Percentiles rank a stretch among this genome's conserved stretches.
Conservation (phyloP, 2,329 filamentous ascomycete genomes). For the Penicillium sp. region DNA sequence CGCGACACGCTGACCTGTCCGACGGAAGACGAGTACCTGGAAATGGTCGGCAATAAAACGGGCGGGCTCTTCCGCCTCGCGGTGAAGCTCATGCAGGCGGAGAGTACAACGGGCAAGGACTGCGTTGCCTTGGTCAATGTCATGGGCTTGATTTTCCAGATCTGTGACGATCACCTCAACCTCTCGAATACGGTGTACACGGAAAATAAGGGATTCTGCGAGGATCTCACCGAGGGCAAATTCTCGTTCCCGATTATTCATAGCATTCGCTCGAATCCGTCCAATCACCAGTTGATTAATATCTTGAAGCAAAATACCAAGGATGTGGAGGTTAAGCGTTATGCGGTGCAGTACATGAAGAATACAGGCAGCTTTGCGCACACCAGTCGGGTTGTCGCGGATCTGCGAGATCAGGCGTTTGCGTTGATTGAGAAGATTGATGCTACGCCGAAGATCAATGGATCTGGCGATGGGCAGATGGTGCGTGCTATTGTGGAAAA, state of each 20-base stretch:
- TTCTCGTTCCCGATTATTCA: conserved; percentile 96
- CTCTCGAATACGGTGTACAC: conserved; percentile 70
- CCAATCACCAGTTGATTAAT: conserved; percentile 71
- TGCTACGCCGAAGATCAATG: conserved; percentile 41
- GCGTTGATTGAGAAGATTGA: conserved; percentile 65
- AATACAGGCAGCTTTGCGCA: conserved; percentile 86
- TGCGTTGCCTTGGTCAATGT: conserved; percentile 65
- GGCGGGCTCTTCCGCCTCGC: conserved; percentile 49
- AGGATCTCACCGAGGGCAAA: conserved; percentile 95
- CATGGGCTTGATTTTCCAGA: conserved; percentile 48
- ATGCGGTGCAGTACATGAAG: conserved; percentile 90
- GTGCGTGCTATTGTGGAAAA: conserved; percentile 68
- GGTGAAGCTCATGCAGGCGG: conserved; percentile 47
- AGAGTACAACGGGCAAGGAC: conserved; percentile 40
- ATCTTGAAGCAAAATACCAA: conserved; percentile 87
- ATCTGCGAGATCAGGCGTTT: conserved; percentile 63
- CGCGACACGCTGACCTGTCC: conserved; percentile 47
- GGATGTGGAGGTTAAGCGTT: conserved; percentile 84
- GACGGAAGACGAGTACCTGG: conserved; percentile 48
- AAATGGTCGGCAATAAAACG: conserved; percentile 52
- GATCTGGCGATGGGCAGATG: conserved; percentile 54
- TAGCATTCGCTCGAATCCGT: conserved; percentile 68
- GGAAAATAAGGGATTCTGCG: conserved; percentile 87
- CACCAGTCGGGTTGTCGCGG: conserved; percentile 64
- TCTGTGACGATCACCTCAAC: conserved; percentile 79